These are phyloP conservation scores for Phylloporus rhodoxanthus DNA, from an alignment of 768 basidiomycete species.

Conservation along the genomic window DNA sequence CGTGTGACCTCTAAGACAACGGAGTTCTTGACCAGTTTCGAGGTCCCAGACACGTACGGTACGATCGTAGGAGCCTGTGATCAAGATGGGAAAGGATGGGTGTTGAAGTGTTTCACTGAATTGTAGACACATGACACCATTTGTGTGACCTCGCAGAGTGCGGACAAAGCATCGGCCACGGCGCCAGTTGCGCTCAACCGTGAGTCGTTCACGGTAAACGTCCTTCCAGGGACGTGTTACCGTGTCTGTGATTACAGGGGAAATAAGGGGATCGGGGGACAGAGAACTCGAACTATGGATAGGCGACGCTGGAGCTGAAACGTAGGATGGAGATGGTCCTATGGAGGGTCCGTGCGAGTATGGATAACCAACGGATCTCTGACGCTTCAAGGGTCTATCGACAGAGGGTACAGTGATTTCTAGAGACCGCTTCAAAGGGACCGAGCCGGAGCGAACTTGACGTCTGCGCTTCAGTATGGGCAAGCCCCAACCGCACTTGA, in stretches of 20 bases:
- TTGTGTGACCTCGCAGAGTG: slow-evolving; percentile 86
- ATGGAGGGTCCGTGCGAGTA: not conserved
- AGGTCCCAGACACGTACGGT: slow-evolving; percentile 96
- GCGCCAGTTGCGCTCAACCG: slow-evolving; percentile 95
- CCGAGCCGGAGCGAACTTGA: slow-evolving; percentile 35
- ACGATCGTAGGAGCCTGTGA: slow-evolving; percentile 96
- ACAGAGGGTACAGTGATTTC: slow-evolving; percentile 27
- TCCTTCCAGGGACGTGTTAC: slow-evolving; percentile 94
- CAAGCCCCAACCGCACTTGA: slow-evolving; percentile 95
- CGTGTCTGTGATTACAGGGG: slow-evolving; percentile 31
- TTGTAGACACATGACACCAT: slow-evolving; percentile 96
- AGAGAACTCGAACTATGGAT: slow-evolving; percentile 2
- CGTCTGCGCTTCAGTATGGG: slow-evolving; percentile 81
- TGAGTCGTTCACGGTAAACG: slow-evolving; percentile 96
- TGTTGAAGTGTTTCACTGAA: slow-evolving; percentile 80
- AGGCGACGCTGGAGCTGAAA: slow-evolving; percentile 12
- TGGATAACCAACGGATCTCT: slow-evolving; percentile 22
- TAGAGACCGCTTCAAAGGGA: slow-evolving; percentile 37
- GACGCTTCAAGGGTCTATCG: slow-evolving; percentile 48
- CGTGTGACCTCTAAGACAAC: slow-evolving; percentile 83
- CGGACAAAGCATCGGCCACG: slow-evolving; percentile 83
- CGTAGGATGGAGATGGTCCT: slow-evolving; percentile 8
- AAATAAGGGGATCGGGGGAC: slow-evolving; percentile 23
- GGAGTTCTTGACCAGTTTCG: slow-evolving; percentile 80
- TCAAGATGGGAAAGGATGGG: slow-evolving; percentile 86